Evolutionary conservation across 1,284 basidiomycete species (phyloP).

Genomic region (Pholiota adiposa): DNA sequence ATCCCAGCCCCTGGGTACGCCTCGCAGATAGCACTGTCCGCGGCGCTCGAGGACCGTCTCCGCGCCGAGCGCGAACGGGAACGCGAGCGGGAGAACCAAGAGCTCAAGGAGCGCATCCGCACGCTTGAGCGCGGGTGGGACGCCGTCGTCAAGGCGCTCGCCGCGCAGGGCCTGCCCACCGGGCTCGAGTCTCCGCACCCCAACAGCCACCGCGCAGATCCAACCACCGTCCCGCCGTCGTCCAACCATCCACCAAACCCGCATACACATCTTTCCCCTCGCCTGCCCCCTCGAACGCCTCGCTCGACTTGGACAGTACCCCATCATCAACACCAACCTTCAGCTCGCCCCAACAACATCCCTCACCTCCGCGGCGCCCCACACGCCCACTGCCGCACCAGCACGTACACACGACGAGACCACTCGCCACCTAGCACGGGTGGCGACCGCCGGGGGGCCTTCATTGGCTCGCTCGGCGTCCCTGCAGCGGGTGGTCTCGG

Average conservation of each 20-base stretch:
- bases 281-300: slow-evolving; percentile 52
- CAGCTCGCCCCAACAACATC: slow-evolving; percentile 23
- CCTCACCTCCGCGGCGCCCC: slow-evolving; percentile 10
- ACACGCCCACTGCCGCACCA: too few relatives aligned
- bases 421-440: too few relatives aligned
- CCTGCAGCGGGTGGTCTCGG: too few relatives aligned
- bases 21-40: slow-evolving; percentile 21
- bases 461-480: too few relatives aligned
- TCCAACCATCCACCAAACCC: slow-evolving; percentile 27
- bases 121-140: slow-evolving; percentile 81
- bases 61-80: slow-evolving; percentile 26
- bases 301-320: slow-evolving; percentile 36
- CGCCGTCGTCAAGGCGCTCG: slow-evolving; percentile 73
- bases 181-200: slow-evolving; percentile 30
- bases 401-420: too few relatives aligned
- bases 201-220: slow-evolving; percentile 22
- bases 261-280: slow-evolving; percentile 46
- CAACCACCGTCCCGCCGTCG: slow-evolving; percentile 18
- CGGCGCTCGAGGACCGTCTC: too few relatives aligned
- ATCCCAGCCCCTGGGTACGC: slow-evolving; percentile 16
- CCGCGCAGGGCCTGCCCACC: slow-evolving; percentile 62
- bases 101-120: slow-evolving; percentile 73
- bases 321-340: slow-evolving; percentile 25
- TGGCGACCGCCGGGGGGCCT: too few relatives aligned
- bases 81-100: slow-evolving; percentile 66